Evolutionary conservation across 331 rosid genomes (phyloP).

Genomic region (Saraca asoca): DNA sequence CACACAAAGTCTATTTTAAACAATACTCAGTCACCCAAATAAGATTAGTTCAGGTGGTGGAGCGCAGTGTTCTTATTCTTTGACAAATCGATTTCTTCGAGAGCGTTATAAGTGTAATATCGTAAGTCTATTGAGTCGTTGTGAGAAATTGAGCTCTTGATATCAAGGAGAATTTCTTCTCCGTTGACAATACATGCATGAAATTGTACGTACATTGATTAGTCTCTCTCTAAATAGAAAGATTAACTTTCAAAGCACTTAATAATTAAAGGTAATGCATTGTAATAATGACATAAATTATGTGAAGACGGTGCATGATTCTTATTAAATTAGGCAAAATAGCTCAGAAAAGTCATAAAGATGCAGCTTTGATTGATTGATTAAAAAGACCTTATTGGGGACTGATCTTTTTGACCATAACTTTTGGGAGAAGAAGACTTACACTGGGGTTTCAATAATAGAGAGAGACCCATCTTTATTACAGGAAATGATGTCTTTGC

Average conservation of each 20-base stretch:
- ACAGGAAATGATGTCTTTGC: constrained; percentile 34
- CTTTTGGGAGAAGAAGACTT: constrained; percentile 40
- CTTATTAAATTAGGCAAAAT: constrained; percentile 43
- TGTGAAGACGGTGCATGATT: constrained; percentile 40
- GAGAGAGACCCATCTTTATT: constrained; percentile 37
- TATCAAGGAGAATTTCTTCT: neutral
- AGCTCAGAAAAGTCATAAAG: constrained; percentile 39
- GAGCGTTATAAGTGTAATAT: no score
- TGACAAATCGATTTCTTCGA: no score
- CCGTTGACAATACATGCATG: constrained; percentile 14
- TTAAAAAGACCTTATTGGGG: constrained; percentile 33
- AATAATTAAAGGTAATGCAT: constrained; percentile 46
- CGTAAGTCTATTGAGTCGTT: no score
- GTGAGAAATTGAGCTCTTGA: no score
- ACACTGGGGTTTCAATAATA: constrained; percentile 48
- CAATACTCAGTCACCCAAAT: neutral
- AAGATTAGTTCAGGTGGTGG: no score
- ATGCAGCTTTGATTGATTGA: constrained; percentile 38
- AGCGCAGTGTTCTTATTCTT: no score
- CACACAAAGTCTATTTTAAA: constrained; percentile 1
- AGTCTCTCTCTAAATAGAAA: constrained; percentile 31
- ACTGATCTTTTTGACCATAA: constrained; percentile 49
- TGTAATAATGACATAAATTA: constrained; percentile 37
- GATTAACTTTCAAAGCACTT: constrained; percentile 38
- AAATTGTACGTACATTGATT: constrained; percentile 11